Evolutionary conservation across 2,329 filamentous ascomycete species (phyloP), one percentile per base, ranked within the genome.

Genomic region (Aspergillus sp.): DNA sequence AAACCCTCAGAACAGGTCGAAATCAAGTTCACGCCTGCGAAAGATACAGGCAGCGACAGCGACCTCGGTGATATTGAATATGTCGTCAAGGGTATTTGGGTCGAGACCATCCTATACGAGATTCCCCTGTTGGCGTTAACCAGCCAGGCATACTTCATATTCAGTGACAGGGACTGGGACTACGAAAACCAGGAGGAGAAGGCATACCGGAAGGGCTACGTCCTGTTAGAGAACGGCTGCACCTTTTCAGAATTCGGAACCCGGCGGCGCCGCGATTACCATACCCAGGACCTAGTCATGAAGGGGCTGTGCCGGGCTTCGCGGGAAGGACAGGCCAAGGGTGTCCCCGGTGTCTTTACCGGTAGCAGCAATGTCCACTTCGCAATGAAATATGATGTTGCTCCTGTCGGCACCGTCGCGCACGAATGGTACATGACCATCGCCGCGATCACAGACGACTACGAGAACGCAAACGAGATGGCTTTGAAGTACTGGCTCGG

Each of bases 401-500:
- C 86, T 3, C 92, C 95, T 0, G 85, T 98, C 12, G 95, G 95
- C 5, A 99, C 95, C 0, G 87, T 91, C 2, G 95, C 95, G 0
- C 95, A 99, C 70, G 95, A 99, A 77, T 99, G 95, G 95, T 98
- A 97, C 80, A 99, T 99, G 95, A 93, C 91, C 43, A 93, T 96
- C 62, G 95, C 95, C 1, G 93, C 95, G 40, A 91, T 97, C 66
- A 90, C 89, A 4, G 84, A 91, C 62, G 85, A 97, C 75, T 99
- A 99, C 71, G 84, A 86, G 65, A 82, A 84, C 61, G 93, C 95
- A 3, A 96, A 93, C 39, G 91, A 96, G 73, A 83, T 88, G 62
- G 93, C 91, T 0, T 79, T 99, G 65, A 82, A 86, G 57, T 91
- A 96, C 72, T 99, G 95, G 95, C 85, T 96, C 35, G 87, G 88